These are phyloP conservation scores for Amylocystis lapponica DNA, from an alignment of 768 basidiomycete species.

Conservation along the genomic window DNA sequence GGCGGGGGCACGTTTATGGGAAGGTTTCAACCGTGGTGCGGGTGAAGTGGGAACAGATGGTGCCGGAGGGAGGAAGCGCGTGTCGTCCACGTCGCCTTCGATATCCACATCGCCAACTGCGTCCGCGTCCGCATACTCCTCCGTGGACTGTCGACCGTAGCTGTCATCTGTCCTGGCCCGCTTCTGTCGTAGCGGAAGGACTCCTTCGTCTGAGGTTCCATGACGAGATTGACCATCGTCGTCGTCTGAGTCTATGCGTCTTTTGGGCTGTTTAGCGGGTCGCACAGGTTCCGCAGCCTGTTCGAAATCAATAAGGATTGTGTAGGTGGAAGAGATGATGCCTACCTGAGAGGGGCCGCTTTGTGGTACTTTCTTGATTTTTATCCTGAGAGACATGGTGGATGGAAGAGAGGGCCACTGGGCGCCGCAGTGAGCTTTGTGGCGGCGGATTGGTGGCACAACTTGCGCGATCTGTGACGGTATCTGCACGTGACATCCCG, in stretches of 20 bases:
- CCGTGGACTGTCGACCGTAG: constrained; percentile 13
- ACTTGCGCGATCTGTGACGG: too few species aligned
- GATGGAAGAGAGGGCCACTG: too few species aligned
- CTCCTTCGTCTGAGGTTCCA: constrained; percentile 11
- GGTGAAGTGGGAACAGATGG: not conserved
- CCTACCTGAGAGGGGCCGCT: not conserved
- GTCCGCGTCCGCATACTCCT: constrained; percentile 25
- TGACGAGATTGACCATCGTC: constrained; percentile 14
- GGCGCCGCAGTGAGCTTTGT: too few species aligned
- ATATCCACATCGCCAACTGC: constrained; percentile 20
- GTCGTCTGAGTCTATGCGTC: constrained; percentile 22
- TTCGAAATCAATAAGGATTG: not conserved
- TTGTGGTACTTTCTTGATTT: constrained; percentile 9
- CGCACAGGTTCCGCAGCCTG: not conserved
- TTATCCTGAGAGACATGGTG: constrained; percentile 22
- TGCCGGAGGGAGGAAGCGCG: constrained; percentile 15
- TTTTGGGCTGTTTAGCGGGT: constrained; percentile 12
- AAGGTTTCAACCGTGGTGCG: not conserved
- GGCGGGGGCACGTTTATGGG: constrained; percentile 4
- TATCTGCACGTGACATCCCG: too few species aligned
- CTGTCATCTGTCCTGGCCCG: constrained; percentile 16
- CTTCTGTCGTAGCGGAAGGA: constrained; percentile 11
- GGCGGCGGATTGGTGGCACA: too few species aligned
- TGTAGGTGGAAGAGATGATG: not conserved
- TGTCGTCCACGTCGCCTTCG: constrained; percentile 19